Evolutionary conservation across 345 rosid genomes (phyloP).

Genomic region (Geranium brycei): DNA sequence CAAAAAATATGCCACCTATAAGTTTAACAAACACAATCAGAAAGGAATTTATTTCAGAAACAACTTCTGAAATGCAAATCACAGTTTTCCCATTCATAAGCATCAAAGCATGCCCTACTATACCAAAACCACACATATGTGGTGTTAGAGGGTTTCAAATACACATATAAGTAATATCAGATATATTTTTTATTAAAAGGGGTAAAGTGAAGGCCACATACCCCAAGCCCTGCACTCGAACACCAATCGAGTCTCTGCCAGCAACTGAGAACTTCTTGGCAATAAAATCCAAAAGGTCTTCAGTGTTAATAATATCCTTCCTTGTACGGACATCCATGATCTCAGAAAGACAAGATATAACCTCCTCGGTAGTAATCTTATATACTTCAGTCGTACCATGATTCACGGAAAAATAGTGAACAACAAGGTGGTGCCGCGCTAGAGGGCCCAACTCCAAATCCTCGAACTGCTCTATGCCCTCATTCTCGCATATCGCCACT

Average conservation of each 20-base stretch:
- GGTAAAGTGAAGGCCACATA: slow-evolving; percentile 19
- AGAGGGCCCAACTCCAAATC: slow-evolving; percentile 70
- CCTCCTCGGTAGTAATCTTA: slow-evolving; percentile 52
- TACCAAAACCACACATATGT: not conserved
- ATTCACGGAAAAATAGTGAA: slow-evolving; percentile 45
- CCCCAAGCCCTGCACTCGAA: slow-evolving; percentile 69
- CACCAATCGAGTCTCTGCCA: slow-evolving; percentile 59
- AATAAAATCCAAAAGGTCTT: slow-evolving; percentile 56
- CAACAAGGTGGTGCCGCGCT: slow-evolving; percentile 49
- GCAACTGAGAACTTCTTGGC: slow-evolving; percentile 38
- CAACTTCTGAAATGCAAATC: no score
- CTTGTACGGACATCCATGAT: slow-evolving; percentile 22
- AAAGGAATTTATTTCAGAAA: not conserved
- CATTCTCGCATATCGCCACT: slow-evolving; percentile 51
- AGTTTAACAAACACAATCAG: not conserved
- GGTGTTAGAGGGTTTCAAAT: not conserved
- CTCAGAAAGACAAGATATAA: slow-evolving; percentile 38
- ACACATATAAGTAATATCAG: no score
- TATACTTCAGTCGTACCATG: slow-evolving; percentile 28
- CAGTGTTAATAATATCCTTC: slow-evolving; percentile 28
- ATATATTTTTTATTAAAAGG: not conserved
- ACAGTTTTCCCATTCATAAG: not conserved
- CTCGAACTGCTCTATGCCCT: slow-evolving; percentile 51
- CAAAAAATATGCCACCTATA: slow-evolving; percentile 49
- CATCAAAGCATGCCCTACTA: not conserved